phyloP scores from a whole-genome alignment of 1,284 basidiomycete genomes.

The Mycena sp. region DNA sequence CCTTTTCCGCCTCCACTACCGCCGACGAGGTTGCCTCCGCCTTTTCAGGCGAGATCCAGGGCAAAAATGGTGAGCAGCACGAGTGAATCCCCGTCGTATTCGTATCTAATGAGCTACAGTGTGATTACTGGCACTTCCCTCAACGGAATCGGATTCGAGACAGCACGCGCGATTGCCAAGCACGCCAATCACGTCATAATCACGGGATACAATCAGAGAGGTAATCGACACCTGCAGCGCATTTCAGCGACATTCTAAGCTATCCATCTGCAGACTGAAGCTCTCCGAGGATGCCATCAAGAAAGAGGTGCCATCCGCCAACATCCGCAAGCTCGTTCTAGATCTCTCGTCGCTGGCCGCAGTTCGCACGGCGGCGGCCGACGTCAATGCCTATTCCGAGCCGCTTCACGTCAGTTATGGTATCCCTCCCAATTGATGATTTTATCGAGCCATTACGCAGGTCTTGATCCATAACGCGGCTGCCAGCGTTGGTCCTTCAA shows the following conservation, averaged over 20 bases:
- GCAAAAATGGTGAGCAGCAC: too few species aligned
- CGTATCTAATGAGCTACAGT: neutral
- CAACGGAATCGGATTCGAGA: neutral
- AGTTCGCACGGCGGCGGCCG: neutral
- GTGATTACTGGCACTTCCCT: neutral
- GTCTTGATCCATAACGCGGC: too few species aligned
- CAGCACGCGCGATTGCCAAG: neutral
- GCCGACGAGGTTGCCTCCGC: too few species aligned
- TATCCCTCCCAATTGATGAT: too few species aligned
- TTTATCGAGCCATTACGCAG: too few species aligned
- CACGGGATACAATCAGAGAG: slow-evolving; percentile 6
- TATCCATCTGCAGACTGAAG: slow-evolving; percentile 7
- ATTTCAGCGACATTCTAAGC: too few species aligned
- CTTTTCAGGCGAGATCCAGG: too few species aligned
- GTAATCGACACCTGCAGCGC: too few species aligned
- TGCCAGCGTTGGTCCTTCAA: neutral
- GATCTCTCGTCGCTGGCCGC: neutral
- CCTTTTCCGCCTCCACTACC: too few species aligned
- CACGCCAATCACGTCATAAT: slow-evolving; percentile 3
- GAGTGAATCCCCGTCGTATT: too few species aligned
- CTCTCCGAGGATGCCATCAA: neutral
- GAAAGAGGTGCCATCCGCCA: neutral
- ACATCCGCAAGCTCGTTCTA: neutral
- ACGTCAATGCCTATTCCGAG: slow-evolving; percentile 9
- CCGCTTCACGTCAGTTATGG: too few species aligned